Base-by-base conservation (phyloP, 805 yeast species). In the Brettanomyces naardenensis region DNA sequence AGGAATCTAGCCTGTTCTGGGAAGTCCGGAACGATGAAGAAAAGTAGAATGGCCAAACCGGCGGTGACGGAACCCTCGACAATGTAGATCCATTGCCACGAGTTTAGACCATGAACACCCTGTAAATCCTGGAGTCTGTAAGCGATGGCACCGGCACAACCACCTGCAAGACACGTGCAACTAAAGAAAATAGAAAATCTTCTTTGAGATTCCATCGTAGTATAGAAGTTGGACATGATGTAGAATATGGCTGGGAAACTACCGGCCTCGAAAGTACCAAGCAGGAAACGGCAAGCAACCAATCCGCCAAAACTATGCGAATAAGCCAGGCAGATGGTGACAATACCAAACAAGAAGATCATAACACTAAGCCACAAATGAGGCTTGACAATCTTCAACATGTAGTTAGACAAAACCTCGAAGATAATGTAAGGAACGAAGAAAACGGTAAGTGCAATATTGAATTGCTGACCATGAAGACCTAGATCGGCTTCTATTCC, bases 171-270 rank as follows among this genome's bases (percentile, higher is more conserved):
- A 45, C 81, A 73, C 4, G 89, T 79, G 33, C 81, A 75, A 25
- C 80, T 65, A 61, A 82, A 80, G 59, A 82, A 81, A 37, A 77
- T 70, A 26, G 81, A 69, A 56, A 78, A 80, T 37, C 90, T 61
- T 52, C 78, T 71, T 59, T 80, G 86, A 10, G 86, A 71, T 56
- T 81, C 89, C 14, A 58, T 58, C 37, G 78, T 69, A 28, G 75
- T 63, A 58, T 81, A 81, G 63, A 78, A 81, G 58, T 75, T 74
- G 28, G 82, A 66, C 50, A 81, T 64, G 40, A 81, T 66, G 55
- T 80, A 82, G 55, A 82, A 82, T 46, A 82, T 75, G 17, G 85
- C 80, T 1, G 89, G 89, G 62, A 80, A 81, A 49, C 81, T 72
- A 28, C 86, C 80, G 23, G 82, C 70, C 58, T 82, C 90, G 43